Conservation (phyloP, 2,329 filamentous ascomycete genomes). For the Ophiostoma angusticollis region DNA sequence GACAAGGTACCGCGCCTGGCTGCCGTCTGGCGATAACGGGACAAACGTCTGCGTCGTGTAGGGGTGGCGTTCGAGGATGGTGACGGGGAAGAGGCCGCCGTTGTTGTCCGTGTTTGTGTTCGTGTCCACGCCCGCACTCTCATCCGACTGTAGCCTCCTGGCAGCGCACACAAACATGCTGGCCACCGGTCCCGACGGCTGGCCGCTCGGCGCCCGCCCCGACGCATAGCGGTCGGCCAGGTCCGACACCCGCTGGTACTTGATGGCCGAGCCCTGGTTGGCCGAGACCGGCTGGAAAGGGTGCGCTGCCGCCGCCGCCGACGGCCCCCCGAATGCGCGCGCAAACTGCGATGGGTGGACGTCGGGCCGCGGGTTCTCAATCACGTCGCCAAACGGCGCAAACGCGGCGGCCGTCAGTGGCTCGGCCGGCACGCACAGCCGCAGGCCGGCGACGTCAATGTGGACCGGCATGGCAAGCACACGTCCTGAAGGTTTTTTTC, state of each 20-base stretch:
- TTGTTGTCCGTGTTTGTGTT: background rate
- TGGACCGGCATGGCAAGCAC: conserved; percentile 11
- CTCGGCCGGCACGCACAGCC: conserved; percentile 41
- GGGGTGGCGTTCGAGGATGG: conserved; percentile 78
- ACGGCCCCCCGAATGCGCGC: conserved; percentile 5
- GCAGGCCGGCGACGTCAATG: conserved; percentile 31
- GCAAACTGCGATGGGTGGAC: conserved; percentile 33
- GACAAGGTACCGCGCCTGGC: conserved; percentile 53
- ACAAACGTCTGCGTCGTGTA: conserved; percentile 91
- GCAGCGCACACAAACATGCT: conserved; percentile 84
- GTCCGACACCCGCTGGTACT: conserved; percentile 69
- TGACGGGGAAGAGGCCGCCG: conserved; percentile 45
- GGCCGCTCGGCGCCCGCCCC: conserved; percentile 39
- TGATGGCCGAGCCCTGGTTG: conserved; percentile 83
- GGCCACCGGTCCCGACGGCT: conserved; percentile 49
- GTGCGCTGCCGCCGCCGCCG: conserved; percentile 8
- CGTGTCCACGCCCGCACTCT: background rate
- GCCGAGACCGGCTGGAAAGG: conserved; percentile 43
- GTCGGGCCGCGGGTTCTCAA: conserved; percentile 56
- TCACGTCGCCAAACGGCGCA: conserved; percentile 68
- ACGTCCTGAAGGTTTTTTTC: background rate
- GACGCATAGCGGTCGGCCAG: conserved; percentile 58
- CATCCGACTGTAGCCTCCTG: conserved; percentile 24
- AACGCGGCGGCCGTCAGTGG: conserved; percentile 61
- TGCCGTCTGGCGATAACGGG: conserved; percentile 47